phyloP scores from a whole-genome alignment of 164 flowering plant species.

The Chimonanthus praecox region DNA sequence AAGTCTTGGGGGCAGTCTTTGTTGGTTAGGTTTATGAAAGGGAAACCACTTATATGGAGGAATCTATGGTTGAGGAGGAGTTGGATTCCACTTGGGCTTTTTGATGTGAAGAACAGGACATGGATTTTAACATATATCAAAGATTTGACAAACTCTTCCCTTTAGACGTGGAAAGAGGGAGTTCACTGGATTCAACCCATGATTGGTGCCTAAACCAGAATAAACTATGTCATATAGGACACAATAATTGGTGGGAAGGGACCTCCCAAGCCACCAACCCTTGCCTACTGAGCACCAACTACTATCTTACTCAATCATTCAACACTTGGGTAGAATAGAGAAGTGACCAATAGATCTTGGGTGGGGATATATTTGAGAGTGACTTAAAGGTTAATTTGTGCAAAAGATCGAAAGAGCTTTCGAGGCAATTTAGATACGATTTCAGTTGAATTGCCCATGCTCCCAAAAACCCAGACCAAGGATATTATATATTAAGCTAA shows the following conservation, averaged over 20 bases:
- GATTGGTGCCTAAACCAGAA: slow-evolving; percentile 40
- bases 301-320: slow-evolving; percentile 12
- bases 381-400: neutral
- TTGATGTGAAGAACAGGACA: slow-evolving; percentile 40
- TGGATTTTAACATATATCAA: slow-evolving; percentile 23
- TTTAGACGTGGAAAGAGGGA: slow-evolving; percentile 58
- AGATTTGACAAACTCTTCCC: slow-evolving; percentile 26
- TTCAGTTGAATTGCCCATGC: slow-evolving; percentile 26
- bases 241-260: slow-evolving; percentile 53
- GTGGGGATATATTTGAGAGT: neutral
- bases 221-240: slow-evolving; percentile 25
- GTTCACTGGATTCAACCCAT: slow-evolving; percentile 50
- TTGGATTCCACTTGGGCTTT: slow-evolving; percentile 63
- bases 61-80: slow-evolving; percentile 65
- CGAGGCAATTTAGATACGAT: slow-evolving; percentile 27
- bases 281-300: slow-evolving; percentile 12
- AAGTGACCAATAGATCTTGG: neutral
- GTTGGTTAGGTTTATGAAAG: slow-evolving; percentile 7
- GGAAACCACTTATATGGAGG: slow-evolving; percentile 11
- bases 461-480: slow-evolving; percentile 34
- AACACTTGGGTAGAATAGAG: neutral
- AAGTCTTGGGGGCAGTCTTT: neutral
- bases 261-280: slow-evolving; percentile 22
- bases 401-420: slow-evolving; percentile 3
- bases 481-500: no score